phyloP scores from a whole-genome alignment of 2,329 filamentous ascomycete species.

The Apiospora koreana region DNA sequence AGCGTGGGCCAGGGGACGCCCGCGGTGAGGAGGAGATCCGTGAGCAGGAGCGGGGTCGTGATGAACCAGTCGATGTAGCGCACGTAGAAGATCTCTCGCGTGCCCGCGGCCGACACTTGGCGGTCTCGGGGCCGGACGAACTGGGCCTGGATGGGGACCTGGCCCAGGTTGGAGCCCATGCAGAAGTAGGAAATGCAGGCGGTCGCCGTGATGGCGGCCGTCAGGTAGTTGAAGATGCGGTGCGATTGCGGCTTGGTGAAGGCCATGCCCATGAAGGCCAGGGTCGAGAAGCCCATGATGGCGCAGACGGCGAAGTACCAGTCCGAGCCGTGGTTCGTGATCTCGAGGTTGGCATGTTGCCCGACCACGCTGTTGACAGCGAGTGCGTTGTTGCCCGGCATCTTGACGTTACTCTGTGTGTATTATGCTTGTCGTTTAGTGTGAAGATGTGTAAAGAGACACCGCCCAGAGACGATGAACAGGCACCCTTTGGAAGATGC shows the following conservation, averaged over 20 bases:
- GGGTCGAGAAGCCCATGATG: slow-evolving; percentile 56
- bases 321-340: slow-evolving; percentile 60
- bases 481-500: neutral
- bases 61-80: slow-evolving; percentile 66
- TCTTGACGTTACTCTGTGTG: neutral
- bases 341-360: slow-evolving; percentile 56
- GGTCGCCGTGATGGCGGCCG: slow-evolving; percentile 57
- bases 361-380: slow-evolving; percentile 45
- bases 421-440: too few relatives aligned
- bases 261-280: slow-evolving; percentile 54
- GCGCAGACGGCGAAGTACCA: slow-evolving; percentile 65
- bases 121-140: slow-evolving; percentile 45
- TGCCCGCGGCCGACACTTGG: slow-evolving; percentile 47
- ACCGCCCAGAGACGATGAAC: neutral
- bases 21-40: slow-evolving; percentile 63
- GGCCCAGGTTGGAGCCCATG: slow-evolving; percentile 68
- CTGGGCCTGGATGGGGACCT: slow-evolving; percentile 63
- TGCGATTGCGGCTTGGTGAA: slow-evolving; percentile 55
- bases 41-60: slow-evolving; percentile 64
- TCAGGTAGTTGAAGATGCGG: slow-evolving; percentile 66
- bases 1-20: slow-evolving; percentile 67
- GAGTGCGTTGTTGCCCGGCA: slow-evolving; percentile 33
- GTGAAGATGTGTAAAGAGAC: neutral
- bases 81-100: slow-evolving; percentile 67
- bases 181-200: slow-evolving; percentile 65